Percentiles rank a stretch among this genome's conserved stretches.
Conservation (phyloP, 352 stramenopile genomes). For the Phytophthora multivora region DNA sequence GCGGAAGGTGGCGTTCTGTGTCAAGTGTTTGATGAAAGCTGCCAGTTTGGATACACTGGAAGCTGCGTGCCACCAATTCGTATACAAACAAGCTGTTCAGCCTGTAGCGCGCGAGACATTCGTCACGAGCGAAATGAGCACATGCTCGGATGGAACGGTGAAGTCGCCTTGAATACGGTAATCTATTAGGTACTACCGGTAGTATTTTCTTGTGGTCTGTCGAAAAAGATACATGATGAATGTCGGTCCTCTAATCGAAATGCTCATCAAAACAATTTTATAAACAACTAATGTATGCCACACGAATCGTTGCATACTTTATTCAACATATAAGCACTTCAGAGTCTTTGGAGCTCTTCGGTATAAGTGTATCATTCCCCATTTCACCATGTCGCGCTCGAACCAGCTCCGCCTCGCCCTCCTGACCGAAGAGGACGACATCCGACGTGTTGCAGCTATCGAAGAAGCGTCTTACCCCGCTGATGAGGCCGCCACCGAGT, state of each 20-base stretch:
- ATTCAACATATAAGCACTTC: no score
- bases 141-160: not conserved
- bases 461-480: constrained; percentile 76
- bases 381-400: constrained; percentile 6
- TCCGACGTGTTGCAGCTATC: constrained; percentile 49
- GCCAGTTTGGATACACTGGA: constrained; percentile 18
- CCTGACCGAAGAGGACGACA: constrained; percentile 32
- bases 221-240: no score
- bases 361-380: constrained; percentile 11
- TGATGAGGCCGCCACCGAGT: constrained; percentile 88
- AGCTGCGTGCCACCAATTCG: constrained; percentile 22
- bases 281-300: not conserved
- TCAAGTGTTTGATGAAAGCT: constrained; percentile 26
- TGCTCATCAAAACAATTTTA: no score
- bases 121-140: not conserved
- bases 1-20: constrained; percentile 37
- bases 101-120: not conserved
- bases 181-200: no score
- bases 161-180: not conserved
- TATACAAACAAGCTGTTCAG: constrained; percentile 17
- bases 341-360: constrained; percentile 2
- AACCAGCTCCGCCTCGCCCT: constrained; percentile 23
- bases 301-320: not conserved
- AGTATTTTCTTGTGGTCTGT: no score
- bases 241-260: no score